Evolutionary conservation across 2,329 filamentous ascomycete species (phyloP).

Genomic region (Neurospora sp.): DNA sequence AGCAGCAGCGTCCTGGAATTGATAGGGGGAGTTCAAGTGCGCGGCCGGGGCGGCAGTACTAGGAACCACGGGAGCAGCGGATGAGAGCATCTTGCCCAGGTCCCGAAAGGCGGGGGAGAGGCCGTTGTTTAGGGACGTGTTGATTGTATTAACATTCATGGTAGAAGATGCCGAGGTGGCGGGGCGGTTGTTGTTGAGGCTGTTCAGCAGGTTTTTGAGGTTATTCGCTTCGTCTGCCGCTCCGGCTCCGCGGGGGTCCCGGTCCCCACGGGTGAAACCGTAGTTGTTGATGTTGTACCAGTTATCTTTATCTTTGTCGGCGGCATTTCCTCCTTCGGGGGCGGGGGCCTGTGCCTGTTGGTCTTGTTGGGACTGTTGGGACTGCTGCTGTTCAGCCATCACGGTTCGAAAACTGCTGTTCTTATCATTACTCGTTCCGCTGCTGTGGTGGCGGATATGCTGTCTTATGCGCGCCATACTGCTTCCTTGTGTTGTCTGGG

Average conservation of each 20-base stretch:
- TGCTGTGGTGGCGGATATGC: slow-evolving; percentile 17
- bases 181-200: slow-evolving; percentile 1
- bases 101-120: background rate
- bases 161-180: background rate
- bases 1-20: slow-evolving; percentile 4
- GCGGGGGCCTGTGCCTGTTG: background rate
- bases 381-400: background rate
- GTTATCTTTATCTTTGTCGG: slow-evolving; percentile 7
- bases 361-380: background rate
- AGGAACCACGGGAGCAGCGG: background rate
- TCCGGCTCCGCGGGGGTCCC: slow-evolving; percentile 30
- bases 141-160: background rate
- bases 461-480: slow-evolving; percentile 23
- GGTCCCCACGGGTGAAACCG: background rate
- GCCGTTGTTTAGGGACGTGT: background rate
- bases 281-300: slow-evolving; percentile 4
- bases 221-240: background rate
- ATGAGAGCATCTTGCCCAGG: background rate
- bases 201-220: background rate
- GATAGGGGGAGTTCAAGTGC: background rate
- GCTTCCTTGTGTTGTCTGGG: slow-evolving; percentile 20
- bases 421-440: slow-evolving; percentile 11
- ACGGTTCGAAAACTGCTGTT: slow-evolving; percentile 9
- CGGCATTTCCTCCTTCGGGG: background rate
- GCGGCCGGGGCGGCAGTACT: background rate